Evolutionary conservation across 179 eudicot genomes (phyloP).

Genomic region (Corrigiola litoralis): DNA sequence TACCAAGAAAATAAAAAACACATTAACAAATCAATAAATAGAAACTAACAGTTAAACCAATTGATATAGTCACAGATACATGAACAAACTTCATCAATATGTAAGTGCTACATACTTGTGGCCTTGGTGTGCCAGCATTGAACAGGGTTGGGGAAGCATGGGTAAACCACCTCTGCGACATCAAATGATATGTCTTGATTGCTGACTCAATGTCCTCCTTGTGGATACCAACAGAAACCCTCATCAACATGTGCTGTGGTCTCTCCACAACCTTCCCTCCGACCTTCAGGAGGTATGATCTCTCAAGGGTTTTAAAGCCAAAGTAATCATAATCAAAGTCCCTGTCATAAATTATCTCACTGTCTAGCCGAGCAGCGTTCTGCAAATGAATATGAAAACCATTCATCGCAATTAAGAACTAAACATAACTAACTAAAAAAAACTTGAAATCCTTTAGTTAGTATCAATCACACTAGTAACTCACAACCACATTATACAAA

Average conservation of each 20-base stretch:
- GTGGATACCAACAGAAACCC: slow-evolving; percentile 96
- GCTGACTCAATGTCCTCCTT: slow-evolving; percentile 87
- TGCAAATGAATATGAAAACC: slow-evolving; percentile 22
- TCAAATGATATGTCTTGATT: slow-evolving; percentile 77
- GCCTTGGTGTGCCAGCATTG: slow-evolving; percentile 96
- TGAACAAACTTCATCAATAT: not conserved
- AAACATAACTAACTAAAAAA: no score
- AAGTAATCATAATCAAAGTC: slow-evolving; percentile 99
- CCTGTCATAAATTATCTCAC: slow-evolving; percentile 94
- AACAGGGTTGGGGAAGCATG: slow-evolving; percentile 99
- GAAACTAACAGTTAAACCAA: not conserved
- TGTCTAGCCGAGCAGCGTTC: slow-evolving; percentile 92
- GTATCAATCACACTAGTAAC: no score
- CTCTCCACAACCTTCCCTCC: slow-evolving; percentile 85
- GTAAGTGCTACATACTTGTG: slow-evolving; percentile 56
- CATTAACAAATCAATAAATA: not conserved
- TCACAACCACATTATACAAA: no score
- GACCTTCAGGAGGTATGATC: slow-evolving; percentile 81
- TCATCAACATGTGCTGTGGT: slow-evolving; percentile 98
- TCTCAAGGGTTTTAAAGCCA: slow-evolving; percentile 97
- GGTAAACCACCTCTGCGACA: slow-evolving; percentile 99
- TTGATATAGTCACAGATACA: not conserved
- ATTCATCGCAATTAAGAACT: no score
- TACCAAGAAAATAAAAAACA: not conserved
- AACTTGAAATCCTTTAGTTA: no score